These are phyloP conservation scores for Pistacia integerrima DNA, from an alignment of 345 rosid genomes.

Conservation along the genomic window DNA sequence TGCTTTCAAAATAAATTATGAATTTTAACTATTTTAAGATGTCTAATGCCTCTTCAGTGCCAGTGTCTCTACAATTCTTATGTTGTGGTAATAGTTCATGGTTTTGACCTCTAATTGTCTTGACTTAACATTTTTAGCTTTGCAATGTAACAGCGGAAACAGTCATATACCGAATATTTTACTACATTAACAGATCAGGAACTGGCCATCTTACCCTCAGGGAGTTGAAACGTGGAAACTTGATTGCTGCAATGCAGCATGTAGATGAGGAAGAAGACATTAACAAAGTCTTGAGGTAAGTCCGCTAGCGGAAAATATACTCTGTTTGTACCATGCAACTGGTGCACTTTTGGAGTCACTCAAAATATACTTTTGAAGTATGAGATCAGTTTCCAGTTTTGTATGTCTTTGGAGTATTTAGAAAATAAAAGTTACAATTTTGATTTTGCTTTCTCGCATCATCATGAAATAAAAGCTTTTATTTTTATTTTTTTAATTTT, in stretches of 20 bases:
- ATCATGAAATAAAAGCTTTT: too few relatives aligned
- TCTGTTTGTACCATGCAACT: constrained; percentile 3
- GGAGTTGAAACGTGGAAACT: constrained; percentile 93
- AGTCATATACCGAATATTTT: constrained; percentile 94
- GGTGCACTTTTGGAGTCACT: not conserved
- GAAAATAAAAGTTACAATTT: not conserved
- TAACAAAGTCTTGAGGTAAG: constrained; percentile 88
- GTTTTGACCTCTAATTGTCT: not conserved
- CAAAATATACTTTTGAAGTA: not conserved
- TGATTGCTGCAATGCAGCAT: constrained; percentile 86
- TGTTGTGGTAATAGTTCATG: not conserved
- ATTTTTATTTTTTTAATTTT: too few relatives aligned
- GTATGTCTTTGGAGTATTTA: constrained; percentile 1
- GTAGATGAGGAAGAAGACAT: constrained; percentile 98
- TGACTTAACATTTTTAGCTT: constrained; percentile 21
- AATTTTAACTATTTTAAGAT: not conserved
- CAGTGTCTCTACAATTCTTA: not conserved
- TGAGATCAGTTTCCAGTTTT: not conserved
- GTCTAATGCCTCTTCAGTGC: constrained; percentile 3
- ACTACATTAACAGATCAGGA: constrained; percentile 87
- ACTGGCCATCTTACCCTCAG: constrained; percentile 83
- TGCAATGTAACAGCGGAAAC: constrained; percentile 82
- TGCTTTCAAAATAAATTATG: not conserved
- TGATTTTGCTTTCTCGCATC: not conserved
- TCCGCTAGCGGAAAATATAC: not conserved